phyloP scores from a whole-genome alignment of 2,329 filamentous ascomycete genomes.

The Penicillium nordicum region DNA sequence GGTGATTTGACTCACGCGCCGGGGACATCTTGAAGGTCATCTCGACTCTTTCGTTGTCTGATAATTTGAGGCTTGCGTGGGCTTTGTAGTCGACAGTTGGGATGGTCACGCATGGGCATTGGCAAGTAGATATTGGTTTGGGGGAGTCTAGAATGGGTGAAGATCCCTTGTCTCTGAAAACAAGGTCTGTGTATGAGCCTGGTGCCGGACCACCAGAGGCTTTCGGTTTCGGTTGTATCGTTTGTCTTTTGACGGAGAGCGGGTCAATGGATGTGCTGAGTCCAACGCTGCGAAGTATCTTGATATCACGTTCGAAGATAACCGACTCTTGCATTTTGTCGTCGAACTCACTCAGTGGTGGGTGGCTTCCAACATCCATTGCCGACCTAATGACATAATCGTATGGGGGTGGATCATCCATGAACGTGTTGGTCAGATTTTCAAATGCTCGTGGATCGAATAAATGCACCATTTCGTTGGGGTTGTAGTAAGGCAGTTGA shows the following conservation, averaged over 20 bases:
- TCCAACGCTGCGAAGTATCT: background rate
- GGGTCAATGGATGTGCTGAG: background rate
- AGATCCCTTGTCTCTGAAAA: background rate
- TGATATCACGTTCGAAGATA: background rate
- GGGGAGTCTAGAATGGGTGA: background rate
- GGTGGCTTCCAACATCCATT: background rate
- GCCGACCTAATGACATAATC: background rate
- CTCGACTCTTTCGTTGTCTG: conserved; percentile 1
- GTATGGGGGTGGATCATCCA: background rate
- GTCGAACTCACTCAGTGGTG: background rate
- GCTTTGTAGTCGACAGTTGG: background rate
- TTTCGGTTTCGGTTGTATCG: background rate
- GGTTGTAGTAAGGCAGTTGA: background rate
- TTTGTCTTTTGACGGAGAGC: background rate
- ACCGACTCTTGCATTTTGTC: background rate
- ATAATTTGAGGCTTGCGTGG: conserved; percentile 1
- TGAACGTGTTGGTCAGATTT: background rate
- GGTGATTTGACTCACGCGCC: background rate
- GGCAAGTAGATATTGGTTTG: background rate
- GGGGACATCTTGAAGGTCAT: conserved; percentile 9
- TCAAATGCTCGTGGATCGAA: background rate
- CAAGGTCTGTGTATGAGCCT: background rate
- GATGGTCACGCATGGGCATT: background rate
- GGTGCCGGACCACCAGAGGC: background rate
- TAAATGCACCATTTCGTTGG: background rate